These are phyloP conservation scores for Auricularia auricula-judae DNA, from an alignment of 768 basidiomycete species.

Conservation along the genomic window DNA sequence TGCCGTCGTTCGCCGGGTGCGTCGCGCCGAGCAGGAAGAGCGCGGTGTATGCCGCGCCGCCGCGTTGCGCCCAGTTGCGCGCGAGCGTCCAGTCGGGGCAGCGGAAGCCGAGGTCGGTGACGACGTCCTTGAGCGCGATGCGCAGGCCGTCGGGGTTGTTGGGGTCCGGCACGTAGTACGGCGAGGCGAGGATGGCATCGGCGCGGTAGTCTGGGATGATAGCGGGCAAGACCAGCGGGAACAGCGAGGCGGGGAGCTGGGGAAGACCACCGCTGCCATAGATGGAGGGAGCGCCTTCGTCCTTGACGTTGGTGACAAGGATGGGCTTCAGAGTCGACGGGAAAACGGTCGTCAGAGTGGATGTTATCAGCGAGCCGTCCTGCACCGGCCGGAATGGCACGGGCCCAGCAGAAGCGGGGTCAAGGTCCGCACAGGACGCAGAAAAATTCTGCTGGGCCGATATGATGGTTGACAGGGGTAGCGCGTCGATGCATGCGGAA, in stretches of 20 bases:
- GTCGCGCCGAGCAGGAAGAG: slow-evolving; percentile 53
- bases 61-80: slow-evolving; percentile 50
- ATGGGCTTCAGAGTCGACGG: slow-evolving; percentile 48
- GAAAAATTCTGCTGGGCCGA: slow-evolving; percentile 38
- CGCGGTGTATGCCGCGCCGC: slow-evolving; percentile 53
- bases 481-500: slow-evolving; percentile 36
- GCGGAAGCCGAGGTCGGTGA: slow-evolving; percentile 61
- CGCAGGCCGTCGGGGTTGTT: slow-evolving; percentile 18
- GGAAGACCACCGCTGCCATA: slow-evolving; percentile 3
- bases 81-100: slow-evolving; percentile 66
- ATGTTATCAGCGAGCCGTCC: slow-evolving; percentile 60
- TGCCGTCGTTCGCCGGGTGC: slow-evolving; percentile 53
- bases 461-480: slow-evolving; percentile 44
- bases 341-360: slow-evolving; percentile 53
- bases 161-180: slow-evolving; percentile 33
- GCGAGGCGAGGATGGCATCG: slow-evolving; percentile 29
- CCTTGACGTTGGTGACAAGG: slow-evolving; percentile 54
- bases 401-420: slow-evolving; percentile 38
- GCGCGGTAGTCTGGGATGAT: slow-evolving; percentile 30
- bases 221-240: slow-evolving; percentile 18
- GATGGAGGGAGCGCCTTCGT: slow-evolving; percentile 65
- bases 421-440: slow-evolving; percentile 30
- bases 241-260: background rate
- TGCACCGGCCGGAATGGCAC: slow-evolving; percentile 55
- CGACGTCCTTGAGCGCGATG: slow-evolving; percentile 46